Base-by-base conservation (phyloP, 768 basidiomycete genomes). In the Phlebiopsis flavidoalba region DNA sequence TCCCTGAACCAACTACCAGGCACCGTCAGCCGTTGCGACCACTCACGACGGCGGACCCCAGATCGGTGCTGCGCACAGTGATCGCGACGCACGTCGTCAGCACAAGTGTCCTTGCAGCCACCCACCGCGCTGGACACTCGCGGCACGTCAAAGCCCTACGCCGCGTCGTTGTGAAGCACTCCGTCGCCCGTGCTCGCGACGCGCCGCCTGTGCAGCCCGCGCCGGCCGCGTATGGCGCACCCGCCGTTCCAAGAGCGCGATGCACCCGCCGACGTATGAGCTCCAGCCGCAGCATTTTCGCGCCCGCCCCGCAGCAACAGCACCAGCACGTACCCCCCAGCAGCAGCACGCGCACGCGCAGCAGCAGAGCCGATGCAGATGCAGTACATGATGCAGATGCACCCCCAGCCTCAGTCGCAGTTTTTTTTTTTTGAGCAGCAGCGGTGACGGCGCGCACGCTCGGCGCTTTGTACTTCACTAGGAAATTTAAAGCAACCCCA, bases 11-110 rank as follows among this genome's bases (percentile, higher is more conserved):
- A n/a, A n/a, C n/a, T n/a, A n/a, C n/a, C n/a, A n/a, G n/a, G n/a
- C n/a, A n/a, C n/a, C n/a, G n/a, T n/a, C n/a, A n/a, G n/a, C n/a
- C n/a, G n/a, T n/a, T n/a, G n/a, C n/a, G n/a, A n/a, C n/a, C n/a
- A n/a, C n/a, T n/a, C n/a, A n/a, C n/a, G n/a, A n/a, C n/a, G n/a
- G n/a, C n/a, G n/a, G n/a, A n/a, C n/a, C n/a, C n/a, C n/a, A n/a
- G n/a, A 80, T 93, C 46, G 97, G 97, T 5, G 79, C 98, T 0
- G 84, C 87, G 48, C 76, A n/a, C n/a, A n/a, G n/a, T 97, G 67
- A 81, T 98, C 48, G 91, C 92, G 3, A 83, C n/a, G n/a, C n/a
- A n/a, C n/a, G 83, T 56, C 90, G 91, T 3, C 77, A 85, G 65
- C 89, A 85, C 67, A 81, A 82, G 60, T 83, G 81, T 63, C 61